Conservation (phyloP, 2,329 filamentous ascomycete species). For the Septoria linicola region DNA sequence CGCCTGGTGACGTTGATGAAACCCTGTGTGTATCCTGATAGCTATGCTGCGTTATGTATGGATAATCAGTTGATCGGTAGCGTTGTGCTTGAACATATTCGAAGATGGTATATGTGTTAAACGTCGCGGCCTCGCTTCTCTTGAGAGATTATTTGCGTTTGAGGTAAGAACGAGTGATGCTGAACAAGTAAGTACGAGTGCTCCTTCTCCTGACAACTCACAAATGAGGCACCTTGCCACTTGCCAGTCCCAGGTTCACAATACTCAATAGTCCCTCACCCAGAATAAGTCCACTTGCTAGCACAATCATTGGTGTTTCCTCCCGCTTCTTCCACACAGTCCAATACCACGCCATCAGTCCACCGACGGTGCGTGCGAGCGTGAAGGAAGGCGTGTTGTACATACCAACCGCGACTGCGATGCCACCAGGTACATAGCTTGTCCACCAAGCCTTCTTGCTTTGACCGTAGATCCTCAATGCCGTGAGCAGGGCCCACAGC, state of each 20-base stretch:
- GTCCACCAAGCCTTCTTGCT: slow-evolving; percentile 60
- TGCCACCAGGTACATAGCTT: slow-evolving; percentile 80
- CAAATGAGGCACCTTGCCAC: slow-evolving; percentile 71
- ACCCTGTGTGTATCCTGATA: no score
- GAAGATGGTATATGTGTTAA: no score
- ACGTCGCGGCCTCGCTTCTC: no score
- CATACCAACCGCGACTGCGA: slow-evolving; percentile 95
- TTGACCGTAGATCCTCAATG: slow-evolving; percentile 60
- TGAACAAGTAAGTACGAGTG: no score
- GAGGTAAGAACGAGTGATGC: no score
- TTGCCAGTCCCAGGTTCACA: slow-evolving; percentile 80
- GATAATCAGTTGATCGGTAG: no score
- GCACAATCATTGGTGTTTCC: slow-evolving; percentile 80
- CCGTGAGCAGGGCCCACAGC: slow-evolving; percentile 71
- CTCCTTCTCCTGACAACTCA: slow-evolving; percentile 14
- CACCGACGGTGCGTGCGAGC: slow-evolving; percentile 79
- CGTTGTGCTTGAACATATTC: no score
- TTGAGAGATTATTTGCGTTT: no score
- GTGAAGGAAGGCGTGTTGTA: slow-evolving; percentile 98
- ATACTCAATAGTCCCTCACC: slow-evolving; percentile 92
- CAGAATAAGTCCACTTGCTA: slow-evolving; percentile 85
- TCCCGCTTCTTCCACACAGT: slow-evolving; percentile 51
- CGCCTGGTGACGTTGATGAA: no score
- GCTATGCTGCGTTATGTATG: no score
- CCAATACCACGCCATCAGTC: slow-evolving; percentile 78